A percentile compares a stretch with the other conserved stretches of the same genome.
These are phyloP conservation scores for Globisporangium mamillatum DNA, from an alignment of 352 stramenopile species.

Conservation along the genomic window DNA sequence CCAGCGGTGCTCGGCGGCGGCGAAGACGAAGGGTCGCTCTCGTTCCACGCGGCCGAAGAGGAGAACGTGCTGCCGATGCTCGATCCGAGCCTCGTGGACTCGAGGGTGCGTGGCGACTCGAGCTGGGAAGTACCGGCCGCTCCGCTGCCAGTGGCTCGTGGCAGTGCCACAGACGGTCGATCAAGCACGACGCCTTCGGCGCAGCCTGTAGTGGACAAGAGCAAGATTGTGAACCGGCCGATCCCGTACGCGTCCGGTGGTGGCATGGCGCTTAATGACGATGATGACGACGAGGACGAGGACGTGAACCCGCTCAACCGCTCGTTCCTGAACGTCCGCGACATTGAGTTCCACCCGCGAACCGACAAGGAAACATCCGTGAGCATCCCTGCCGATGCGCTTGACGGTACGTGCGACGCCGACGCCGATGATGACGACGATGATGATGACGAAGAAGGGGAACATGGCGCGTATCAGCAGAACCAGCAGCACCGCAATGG, in stretches of 20 bases:
- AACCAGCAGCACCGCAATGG: background rate
- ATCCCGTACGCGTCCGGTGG: slow-evolving; percentile 7
- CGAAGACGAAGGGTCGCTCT: background rate
- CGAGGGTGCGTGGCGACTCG: slow-evolving; percentile 31
- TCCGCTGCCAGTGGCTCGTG: background rate
- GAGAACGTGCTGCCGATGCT: slow-evolving; percentile 36
- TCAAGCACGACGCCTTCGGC: background rate
- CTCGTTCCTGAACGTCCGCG: slow-evolving; percentile 52
- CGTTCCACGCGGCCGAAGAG: slow-evolving; percentile 3
- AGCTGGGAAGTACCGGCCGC: slow-evolving; percentile 31
- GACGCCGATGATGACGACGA: slow-evolving; percentile 20
- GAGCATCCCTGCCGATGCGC: slow-evolving; percentile 11
- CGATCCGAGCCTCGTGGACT: slow-evolving; percentile 29
- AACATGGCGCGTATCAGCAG: background rate
- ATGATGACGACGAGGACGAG: slow-evolving; percentile 45
- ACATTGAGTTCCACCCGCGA: slow-evolving; percentile 40
- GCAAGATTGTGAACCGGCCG: slow-evolving; percentile 20
- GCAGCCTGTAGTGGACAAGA: slow-evolving; percentile 8
- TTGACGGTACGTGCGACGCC: background rate
- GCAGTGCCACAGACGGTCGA: background rate
- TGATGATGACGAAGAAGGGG: slow-evolving; percentile 16
- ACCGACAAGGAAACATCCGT: slow-evolving; percentile 18
- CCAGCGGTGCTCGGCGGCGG: slow-evolving; percentile 14
- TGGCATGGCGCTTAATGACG: slow-evolving; percentile 8
- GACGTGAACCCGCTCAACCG: slow-evolving; percentile 40